These are phyloP conservation scores for Oryza longistaminata DNA, from an alignment of 176 grass and related monocot species.

Conservation along the genomic window DNA sequence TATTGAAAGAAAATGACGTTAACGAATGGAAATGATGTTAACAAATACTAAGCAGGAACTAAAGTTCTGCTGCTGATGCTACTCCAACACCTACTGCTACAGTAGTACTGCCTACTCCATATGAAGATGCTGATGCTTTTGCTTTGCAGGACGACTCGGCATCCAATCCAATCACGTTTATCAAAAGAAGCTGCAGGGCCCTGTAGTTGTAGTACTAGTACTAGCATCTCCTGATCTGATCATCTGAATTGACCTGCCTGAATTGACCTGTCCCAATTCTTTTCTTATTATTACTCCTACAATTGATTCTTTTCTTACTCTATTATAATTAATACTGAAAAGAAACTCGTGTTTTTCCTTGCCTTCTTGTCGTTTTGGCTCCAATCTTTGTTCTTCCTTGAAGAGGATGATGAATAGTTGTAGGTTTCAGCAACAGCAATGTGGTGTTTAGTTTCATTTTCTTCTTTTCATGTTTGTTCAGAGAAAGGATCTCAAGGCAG, in stretches of 20 bases:
- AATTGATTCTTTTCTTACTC: not conserved
- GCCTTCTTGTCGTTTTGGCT: not conserved
- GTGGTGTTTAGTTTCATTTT: too few species aligned
- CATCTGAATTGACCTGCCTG: constrained; percentile 12
- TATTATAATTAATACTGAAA: not conserved
- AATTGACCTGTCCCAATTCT: not conserved
- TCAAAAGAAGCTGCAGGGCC: not conserved
- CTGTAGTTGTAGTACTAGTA: not conserved
- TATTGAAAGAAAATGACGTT: not conserved
- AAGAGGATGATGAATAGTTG: not conserved
- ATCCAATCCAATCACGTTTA: constrained; percentile 6
- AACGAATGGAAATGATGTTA: too few species aligned
- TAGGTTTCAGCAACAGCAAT: not conserved
- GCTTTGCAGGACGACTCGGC: not conserved
- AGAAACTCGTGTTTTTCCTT: not conserved
- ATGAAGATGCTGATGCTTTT: not conserved
- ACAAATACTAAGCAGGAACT: too few species aligned
- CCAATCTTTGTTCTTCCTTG: not conserved
- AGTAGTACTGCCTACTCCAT: not conserved
- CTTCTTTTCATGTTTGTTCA: not conserved
- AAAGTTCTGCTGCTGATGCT: not conserved
- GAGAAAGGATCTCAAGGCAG: not conserved
- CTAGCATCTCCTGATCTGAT: constrained; percentile 17
- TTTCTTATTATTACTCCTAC: not conserved
- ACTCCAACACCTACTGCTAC: not conserved